Evolutionary conservation across 176 grass and related monocot species (phyloP), one percentile per base, ranked within the genome.

Genomic region (Cymbopogon citratus): DNA sequence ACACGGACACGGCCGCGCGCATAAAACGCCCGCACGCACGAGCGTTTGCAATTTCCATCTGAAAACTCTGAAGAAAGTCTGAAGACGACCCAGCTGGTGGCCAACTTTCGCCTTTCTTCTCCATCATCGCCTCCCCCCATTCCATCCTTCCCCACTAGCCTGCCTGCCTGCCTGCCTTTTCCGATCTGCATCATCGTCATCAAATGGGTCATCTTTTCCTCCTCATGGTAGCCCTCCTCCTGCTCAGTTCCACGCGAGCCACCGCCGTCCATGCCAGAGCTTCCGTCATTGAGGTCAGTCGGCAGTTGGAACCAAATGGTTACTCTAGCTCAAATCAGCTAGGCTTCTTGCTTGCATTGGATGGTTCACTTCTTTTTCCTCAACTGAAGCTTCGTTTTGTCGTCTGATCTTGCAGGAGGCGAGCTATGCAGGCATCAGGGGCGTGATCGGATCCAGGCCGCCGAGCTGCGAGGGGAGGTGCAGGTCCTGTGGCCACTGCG

Each of bases 391-490:
- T 41, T 39, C 31, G 12, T 14, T 60, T 13, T 25, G 33, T 26
- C 19, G 18, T 25, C 1, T 2, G 3, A 14, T 24, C 9, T 49
- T 43, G 83, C 4, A 90, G 88, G 78, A 82, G 9, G 77, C 85
- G 69, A 38, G 83, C 61, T 12, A 69, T 5, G 64, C 35, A 0
- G 87, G 70, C 29, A 43, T 83, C 51, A 76, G 79, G 7, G 87
- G 76, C 19, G 59, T 90, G 82, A 85, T 83, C 38, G 91, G 91
- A 9, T 93, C 85, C 3, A 87, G 78, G 79, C 91, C 91, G 4
- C 87, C 87, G 61, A 87, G 85, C 70, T 93, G 91, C 63, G 91
- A 78, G 82, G 82, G 87, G 78, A 44, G 81, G 82, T 93, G 91
- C 74, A 48, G 74, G 66, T 87, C 87, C 5, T 93, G 91, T 9